phyloP scores from a whole-genome alignment of 176 grass and related monocot species.

The Pharus latifolius region DNA sequence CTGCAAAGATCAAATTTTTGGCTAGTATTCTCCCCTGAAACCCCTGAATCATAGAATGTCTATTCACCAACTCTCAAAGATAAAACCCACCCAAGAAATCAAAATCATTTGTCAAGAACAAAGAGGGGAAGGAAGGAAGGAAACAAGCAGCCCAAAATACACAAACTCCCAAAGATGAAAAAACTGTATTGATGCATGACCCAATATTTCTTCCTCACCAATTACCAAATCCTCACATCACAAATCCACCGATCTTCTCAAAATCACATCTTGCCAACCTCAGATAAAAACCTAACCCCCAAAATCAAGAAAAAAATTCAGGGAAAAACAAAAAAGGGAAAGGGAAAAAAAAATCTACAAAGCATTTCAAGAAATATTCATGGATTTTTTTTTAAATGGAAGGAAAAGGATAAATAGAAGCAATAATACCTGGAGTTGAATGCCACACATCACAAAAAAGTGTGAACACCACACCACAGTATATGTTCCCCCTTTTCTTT shows the following conservation, averaged over 20 bases:
- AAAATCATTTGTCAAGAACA: slow-evolving; percentile 1
- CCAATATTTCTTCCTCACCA: neutral
- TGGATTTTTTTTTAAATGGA: no score
- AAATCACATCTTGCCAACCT: neutral
- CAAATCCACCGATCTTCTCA: neutral
- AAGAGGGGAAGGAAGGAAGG: neutral
- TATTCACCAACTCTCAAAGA: neutral
- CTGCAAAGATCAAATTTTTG: neutral
- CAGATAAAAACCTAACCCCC: neutral
- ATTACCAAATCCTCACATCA: neutral
- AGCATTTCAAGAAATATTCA: neutral
- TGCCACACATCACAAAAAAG: slow-evolving; percentile 25
- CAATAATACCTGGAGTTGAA: slow-evolving; percentile 58
- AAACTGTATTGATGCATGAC: neutral
- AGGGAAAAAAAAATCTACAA: neutral
- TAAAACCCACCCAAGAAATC: neutral
- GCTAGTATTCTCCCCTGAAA: neutral
- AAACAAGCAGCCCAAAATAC: neutral
- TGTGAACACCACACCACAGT: neutral
- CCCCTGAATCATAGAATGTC: neutral
- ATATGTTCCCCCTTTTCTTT: neutral
- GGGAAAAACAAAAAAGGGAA: neutral
- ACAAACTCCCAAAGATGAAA: neutral
- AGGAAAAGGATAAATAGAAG: neutral
- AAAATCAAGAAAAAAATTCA: neutral